Base-by-base conservation (phyloP, 1,139 yeast species). In the Saccharomyces uvarum region DNA sequence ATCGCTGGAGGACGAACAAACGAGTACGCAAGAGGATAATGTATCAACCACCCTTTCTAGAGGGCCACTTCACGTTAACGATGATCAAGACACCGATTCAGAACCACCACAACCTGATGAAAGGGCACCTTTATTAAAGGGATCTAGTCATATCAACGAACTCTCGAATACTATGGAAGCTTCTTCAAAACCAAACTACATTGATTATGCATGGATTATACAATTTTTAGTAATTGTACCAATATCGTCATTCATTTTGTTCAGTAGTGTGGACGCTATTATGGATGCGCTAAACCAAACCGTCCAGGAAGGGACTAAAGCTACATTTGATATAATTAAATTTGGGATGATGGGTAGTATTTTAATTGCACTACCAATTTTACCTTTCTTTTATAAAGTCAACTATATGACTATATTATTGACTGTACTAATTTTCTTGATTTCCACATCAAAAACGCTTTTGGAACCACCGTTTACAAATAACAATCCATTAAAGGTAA, bases 181-280 rank as follows among this genome's bases (percentile, higher is more conserved):
- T 13, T 14, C 13, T 7, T 16, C 41, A 27, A 28, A 29, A 13
- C 26, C n/a, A 9, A 19, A 48, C 8, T 38, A 38, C 19, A 38
- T 9, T 4, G 44, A 84, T 49, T 88, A 86, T 66, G 95, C 87
- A 63, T 89, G 97, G 96, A 77, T 84, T 7, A 62, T 88, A 27
- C 96, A 89, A 69, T 88, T 81, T 62, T 62, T 86, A 32, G 59
- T 84, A 3, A 69, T 84, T 33, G 88, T 84, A 6, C 96, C 96
- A 4, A 52, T 86, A n/a, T 75, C 84, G 0, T 73, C 82, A 1
- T 76, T 79, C 49, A 59, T 84, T 29, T 64, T 82, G 19, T 74
- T 77, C 48, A 69, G 68, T 27, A 62, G 72, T 21, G 81, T 84
- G 1, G 76, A 74, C 57, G 73, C 86, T 56, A 65, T 82, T 1